Conservation (phyloP, 768 basidiomycete genomes). For the Lentinula detonsa region DNA sequence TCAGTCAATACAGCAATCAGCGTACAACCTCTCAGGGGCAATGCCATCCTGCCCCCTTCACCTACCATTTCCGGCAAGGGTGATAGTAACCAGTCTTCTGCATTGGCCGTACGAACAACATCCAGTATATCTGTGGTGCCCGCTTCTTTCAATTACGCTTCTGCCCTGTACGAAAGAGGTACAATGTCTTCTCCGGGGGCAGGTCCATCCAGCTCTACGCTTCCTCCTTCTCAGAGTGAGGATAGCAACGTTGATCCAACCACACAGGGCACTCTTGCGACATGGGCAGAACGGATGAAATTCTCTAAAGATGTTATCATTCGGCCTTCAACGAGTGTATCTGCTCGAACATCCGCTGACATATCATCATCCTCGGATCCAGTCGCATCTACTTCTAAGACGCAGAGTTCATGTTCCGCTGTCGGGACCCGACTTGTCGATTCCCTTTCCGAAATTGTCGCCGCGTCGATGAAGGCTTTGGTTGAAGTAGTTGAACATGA, state of each 20-base stretch:
- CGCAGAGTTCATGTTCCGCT: constrained; percentile 19
- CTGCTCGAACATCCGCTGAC: neutral
- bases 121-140: constrained; percentile 1
- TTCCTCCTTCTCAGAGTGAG: constrained; percentile 16
- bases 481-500: constrained; percentile 43
- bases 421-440: constrained; percentile 35
- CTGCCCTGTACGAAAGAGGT: constrained; percentile 9
- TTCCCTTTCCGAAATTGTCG: constrained; percentile 43
- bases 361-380: constrained; percentile 13
- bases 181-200: constrained; percentile 11
- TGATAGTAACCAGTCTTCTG: constrained; percentile 1
- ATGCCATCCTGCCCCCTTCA: neutral
- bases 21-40: neutral
- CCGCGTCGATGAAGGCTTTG: constrained; percentile 38
- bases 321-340: constrained; percentile 22
- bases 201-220: constrained; percentile 19
- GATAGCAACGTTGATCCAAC: constrained; percentile 12
- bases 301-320: constrained; percentile 26
- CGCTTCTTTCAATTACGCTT: neutral
- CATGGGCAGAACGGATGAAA: constrained; percentile 18
- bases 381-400: constrained; percentile 9
- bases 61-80: neutral
- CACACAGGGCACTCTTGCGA: constrained; percentile 16
- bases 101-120: neutral
- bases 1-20: constrained; percentile 47